Conservation (phyloP, 2,329 filamentous ascomycete species). For the Zymoseptoria brevis region DNA sequence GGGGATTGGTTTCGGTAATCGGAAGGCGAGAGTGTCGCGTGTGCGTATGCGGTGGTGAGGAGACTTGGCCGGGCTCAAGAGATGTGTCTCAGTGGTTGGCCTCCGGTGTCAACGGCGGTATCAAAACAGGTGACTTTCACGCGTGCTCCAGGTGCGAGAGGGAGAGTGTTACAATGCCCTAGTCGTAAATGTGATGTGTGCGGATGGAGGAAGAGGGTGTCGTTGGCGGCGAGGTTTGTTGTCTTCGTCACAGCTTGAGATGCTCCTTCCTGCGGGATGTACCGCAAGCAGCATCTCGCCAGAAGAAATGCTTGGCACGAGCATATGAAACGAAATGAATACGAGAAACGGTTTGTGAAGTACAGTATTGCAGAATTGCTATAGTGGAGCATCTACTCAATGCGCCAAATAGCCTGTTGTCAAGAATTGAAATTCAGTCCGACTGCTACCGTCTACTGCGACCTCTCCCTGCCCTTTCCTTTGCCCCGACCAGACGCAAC, state of each 20-base stretch:
- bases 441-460: neutral
- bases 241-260: neutral
- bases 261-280: neutral
- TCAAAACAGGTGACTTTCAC: neutral
- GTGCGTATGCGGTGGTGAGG: slow-evolving; percentile 1
- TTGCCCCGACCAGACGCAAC: slow-evolving; percentile 15
- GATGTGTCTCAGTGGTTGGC: neutral
- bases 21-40: neutral
- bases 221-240: neutral
- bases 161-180: neutral
- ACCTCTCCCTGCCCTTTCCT: slow-evolving; percentile 20
- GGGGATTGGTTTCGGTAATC: neutral
- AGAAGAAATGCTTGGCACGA: neutral
- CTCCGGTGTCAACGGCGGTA: neutral
- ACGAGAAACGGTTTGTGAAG: neutral
- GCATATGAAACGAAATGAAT: neutral
- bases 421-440: neutral
- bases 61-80: neutral
- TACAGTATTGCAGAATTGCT: neutral
- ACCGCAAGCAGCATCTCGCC: slow-evolving; percentile 1
- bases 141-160: neutral
- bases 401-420: neutral
- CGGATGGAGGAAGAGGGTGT: neutral
- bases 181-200: neutral
- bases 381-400: neutral